A percentile compares a stretch with the other conserved stretches of the same genome.
phyloP scores from a whole-genome alignment of 2,329 filamentous ascomycete species.

The Madurella mycetomatis region DNA sequence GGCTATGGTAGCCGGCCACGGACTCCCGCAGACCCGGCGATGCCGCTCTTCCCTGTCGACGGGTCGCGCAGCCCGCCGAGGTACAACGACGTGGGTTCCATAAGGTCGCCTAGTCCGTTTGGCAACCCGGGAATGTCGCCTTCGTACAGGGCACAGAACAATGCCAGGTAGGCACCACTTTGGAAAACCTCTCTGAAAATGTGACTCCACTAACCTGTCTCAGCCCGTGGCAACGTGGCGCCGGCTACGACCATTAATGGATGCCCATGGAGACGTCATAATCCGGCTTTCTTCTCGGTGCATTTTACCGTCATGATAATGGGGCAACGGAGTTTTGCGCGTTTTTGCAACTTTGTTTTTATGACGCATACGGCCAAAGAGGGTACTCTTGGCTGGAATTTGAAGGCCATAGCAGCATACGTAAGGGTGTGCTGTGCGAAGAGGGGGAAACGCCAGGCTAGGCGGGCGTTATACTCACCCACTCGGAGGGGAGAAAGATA shows the following conservation, averaged over 20 bases:
- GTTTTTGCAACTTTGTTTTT: not conserved
- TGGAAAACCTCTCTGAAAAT: not conserved
- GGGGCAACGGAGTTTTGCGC: constrained; percentile 14
- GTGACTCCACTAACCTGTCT: constrained; percentile 22
- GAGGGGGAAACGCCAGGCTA: too few relatives aligned
- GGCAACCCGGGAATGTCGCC: constrained; percentile 20
- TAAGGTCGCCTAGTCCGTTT: constrained; percentile 31
- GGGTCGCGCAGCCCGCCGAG: constrained; percentile 29
- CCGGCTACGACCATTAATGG: constrained; percentile 45
- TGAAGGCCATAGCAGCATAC: not conserved
- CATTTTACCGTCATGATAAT: constrained; percentile 14
- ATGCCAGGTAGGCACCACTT: constrained; percentile 39
- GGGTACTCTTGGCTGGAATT: not conserved
- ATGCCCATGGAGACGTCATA: not conserved
- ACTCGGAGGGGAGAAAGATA: too few relatives aligned
- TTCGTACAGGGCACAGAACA: constrained; percentile 38
- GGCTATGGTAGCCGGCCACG: constrained; percentile 32
- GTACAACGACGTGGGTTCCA: constrained; percentile 19
- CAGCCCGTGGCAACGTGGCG: constrained; percentile 54
- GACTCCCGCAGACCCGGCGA: constrained; percentile 47
- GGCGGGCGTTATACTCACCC: too few relatives aligned
- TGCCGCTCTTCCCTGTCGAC: constrained; percentile 47
- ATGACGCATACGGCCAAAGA: not conserved
- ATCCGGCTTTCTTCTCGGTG: not conserved
- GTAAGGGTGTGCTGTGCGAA: not conserved